A percentile compares a stretch with the other conserved stretches of the same genome.
Conservation (phyloP, 2,329 filamentous ascomycete genomes). For the Curvularia eragrostidis region DNA sequence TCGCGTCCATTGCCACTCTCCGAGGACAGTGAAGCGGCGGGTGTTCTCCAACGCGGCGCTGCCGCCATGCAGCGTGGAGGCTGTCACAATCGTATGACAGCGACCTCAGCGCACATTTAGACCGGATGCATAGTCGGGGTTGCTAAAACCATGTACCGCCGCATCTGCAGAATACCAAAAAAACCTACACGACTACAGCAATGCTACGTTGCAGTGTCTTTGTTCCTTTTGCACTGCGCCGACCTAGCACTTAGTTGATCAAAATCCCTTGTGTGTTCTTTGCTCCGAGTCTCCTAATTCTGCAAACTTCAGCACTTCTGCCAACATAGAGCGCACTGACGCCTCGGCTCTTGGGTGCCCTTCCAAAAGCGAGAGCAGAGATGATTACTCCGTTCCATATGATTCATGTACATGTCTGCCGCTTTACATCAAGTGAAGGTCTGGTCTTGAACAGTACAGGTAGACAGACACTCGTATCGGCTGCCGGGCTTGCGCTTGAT, state of each 20-base stretch:
- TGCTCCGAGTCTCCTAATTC: not conserved
- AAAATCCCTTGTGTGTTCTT: not conserved
- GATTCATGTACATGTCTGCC: not conserved
- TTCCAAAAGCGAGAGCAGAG: not conserved
- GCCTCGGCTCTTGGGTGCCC: conserved; percentile 1
- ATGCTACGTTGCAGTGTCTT: not conserved
- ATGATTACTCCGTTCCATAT: not conserved
- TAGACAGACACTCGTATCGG: not conserved
- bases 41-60: conserved; percentile 1
- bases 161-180: conserved; percentile 1
- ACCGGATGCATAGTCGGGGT: not conserved
- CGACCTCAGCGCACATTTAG: conserved; percentile 6
- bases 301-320: not conserved
- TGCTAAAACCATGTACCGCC: not conserved
- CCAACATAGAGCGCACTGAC: conserved; percentile 4
- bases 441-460: not conserved
- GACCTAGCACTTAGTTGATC: not conserved
- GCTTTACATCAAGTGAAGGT: not conserved
- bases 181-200: conserved; percentile 2
- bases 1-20: conserved; percentile 1
- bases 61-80: conserved; percentile 2
- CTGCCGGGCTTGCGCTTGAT: not conserved
- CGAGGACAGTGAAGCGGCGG: not conserved
- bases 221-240: not conserved
- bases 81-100: conserved; percentile 3